These are phyloP conservation scores for Hypoxylon rickii DNA, from an alignment of 495 filamentous ascomycete species.

Conservation along the genomic window DNA sequence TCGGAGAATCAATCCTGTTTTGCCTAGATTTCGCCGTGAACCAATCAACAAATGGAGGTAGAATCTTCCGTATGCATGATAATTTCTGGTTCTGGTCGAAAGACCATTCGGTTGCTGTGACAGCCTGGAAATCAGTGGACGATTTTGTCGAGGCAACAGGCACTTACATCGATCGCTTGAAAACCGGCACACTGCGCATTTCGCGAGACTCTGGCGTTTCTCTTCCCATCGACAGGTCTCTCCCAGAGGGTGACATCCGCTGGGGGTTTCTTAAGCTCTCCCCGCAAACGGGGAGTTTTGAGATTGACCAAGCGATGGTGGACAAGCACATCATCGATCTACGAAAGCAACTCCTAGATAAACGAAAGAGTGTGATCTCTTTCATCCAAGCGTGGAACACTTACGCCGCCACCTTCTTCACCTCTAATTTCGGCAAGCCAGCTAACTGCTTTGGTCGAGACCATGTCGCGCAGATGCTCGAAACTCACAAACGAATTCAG, in stretches of 20 bases:
- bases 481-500: conserved; percentile 64
- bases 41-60: conserved; percentile 55
- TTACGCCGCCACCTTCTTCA: conserved; percentile 67
- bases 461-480: conserved; percentile 67
- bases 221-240: conserved; percentile 36
- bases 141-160: conserved; percentile 60
- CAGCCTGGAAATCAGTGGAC: conserved; percentile 63
- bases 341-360: conserved; percentile 60
- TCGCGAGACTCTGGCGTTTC: conserved; percentile 24
- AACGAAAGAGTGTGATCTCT: conserved; percentile 60
- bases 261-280: conserved; percentile 71
- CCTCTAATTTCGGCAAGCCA: conserved; percentile 66
- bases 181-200: conserved; percentile 59
- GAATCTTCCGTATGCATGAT: conserved; percentile 67
- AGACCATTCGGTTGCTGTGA: conserved; percentile 55
- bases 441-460: conserved; percentile 66
- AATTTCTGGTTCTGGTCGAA: conserved; percentile 73
- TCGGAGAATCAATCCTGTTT: conserved; percentile 66
- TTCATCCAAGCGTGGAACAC: conserved; percentile 71
- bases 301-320: conserved; percentile 66
- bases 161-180: conserved; percentile 60
- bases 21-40: conserved; percentile 71
- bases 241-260: conserved; percentile 63
- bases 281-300: conserved; percentile 56
- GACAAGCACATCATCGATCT: conserved; percentile 66